A percentile compares a stretch with the other conserved stretches of the same genome.
Evolutionary conservation across 2,329 filamentous ascomycete genomes (phyloP).

Genomic region (Colletotrichum plurivorum): DNA sequence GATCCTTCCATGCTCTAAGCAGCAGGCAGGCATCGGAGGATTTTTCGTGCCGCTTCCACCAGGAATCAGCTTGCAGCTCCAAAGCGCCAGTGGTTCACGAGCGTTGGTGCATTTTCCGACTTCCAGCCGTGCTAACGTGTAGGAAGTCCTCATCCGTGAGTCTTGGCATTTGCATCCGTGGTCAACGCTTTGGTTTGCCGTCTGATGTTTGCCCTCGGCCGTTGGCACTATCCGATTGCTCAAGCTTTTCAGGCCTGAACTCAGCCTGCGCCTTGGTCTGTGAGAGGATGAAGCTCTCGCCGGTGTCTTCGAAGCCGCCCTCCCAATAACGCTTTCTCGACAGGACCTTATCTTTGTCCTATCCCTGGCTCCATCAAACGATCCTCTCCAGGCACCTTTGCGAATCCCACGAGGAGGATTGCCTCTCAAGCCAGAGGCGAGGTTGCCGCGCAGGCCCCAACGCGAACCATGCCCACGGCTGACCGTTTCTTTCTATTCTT

Average conservation of each 20-base stretch:
- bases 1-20: neutral
- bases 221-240: neutral
- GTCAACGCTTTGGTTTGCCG: conserved; percentile 1
- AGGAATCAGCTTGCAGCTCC: neutral
- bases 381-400: neutral
- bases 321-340: neutral
- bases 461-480: no score
- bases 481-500: neutral
- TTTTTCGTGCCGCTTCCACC: conserved; percentile 2
- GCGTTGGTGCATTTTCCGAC: neutral
- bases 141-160: neutral
- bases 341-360: neutral
- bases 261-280: no score
- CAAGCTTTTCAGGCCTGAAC: neutral
- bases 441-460: neutral
- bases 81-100: neutral
- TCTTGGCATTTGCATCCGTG: conserved; percentile 10
- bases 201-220: neutral
- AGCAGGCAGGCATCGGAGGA: neutral
- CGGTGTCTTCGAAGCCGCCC: neutral
- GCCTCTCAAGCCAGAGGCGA: neutral
- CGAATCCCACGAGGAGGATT: neutral
- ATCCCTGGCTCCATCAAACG: neutral
- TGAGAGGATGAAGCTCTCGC: neutral
- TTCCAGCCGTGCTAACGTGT: neutral